These are phyloP conservation scores for Solanum piurae DNA, from an alignment of 257 asterid species.

Conservation along the genomic window DNA sequence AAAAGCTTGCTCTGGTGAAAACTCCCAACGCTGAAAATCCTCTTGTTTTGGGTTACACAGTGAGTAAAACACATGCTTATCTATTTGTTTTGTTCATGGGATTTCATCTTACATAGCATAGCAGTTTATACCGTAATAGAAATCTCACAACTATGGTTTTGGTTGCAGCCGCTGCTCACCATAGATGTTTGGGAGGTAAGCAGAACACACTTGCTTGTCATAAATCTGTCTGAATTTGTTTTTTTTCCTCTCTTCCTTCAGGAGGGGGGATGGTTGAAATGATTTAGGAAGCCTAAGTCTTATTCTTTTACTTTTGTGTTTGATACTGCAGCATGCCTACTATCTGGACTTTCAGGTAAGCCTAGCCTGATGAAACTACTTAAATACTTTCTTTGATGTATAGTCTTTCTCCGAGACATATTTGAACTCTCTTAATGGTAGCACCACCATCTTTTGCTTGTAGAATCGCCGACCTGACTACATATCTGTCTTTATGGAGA, in stretches of 20 bases:
- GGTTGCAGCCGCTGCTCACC: slow-evolving; percentile 79
- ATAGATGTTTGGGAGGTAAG: slow-evolving; percentile 97
- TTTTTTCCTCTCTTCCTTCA: background rate
- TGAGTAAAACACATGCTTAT: slow-evolving; percentile 19
- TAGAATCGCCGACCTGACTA: slow-evolving; percentile 83
- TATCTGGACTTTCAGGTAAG: slow-evolving; percentile 84
- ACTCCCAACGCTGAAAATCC: slow-evolving; percentile 96
- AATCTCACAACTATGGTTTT: background rate
- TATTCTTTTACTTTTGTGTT: background rate
- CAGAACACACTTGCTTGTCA: background rate
- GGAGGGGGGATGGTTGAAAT: background rate
- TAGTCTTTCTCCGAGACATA: background rate
- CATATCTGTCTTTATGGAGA: slow-evolving; percentile 67
- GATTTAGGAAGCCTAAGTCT: background rate
- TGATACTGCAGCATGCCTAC: slow-evolving; percentile 64
- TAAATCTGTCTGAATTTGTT: background rate
- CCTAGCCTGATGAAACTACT: background rate
- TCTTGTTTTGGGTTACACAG: slow-evolving; percentile 85
- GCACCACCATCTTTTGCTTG: background rate
- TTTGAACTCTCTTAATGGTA: background rate
- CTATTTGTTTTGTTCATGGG: background rate
- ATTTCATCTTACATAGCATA: background rate
- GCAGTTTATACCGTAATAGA: background rate
- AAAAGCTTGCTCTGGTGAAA: slow-evolving; percentile 72
- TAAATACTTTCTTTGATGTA: background rate